Base-by-base conservation (phyloP, 2,329 filamentous ascomycete species). In the Exophiala lecanii-corni region DNA sequence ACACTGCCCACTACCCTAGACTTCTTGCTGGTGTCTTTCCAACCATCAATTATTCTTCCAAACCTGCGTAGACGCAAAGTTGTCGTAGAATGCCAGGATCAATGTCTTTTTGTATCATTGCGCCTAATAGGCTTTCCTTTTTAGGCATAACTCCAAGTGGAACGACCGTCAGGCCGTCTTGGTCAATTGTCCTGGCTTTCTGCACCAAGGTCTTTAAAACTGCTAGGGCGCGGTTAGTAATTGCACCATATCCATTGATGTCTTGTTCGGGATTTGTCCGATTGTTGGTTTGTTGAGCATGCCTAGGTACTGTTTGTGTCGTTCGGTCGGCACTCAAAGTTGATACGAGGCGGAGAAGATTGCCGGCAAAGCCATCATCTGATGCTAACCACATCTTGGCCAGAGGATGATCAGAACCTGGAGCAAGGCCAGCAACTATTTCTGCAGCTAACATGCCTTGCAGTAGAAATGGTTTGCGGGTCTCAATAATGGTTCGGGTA, bases 391-490 rank as follows among this genome's bases (percentile, higher is more conserved):
- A 97, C 0, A 78, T 73, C 43, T 79, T 79, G 3, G 89, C 84
- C 5, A 96, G 67, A 3, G 79, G 76, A 12, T 75, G 76, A 53
- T 94, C 88, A n/a, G 79, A 74, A 3, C 76, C 76, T 2, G 83
- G 83, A 2, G 81, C 79, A 19, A 96, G 72, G 7, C 82, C 82
- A 0, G 88, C 81, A 2, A 97, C 69, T 39, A 97, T 94, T 55
- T 97, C 89, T 0, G 88, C 89, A 1, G 89, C 86, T 4, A 97
- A 73, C 56, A 97, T 78, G 1, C 89, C 89, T 66, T 98, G 92
- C 76, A 94, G 92, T 9, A 98, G 69, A 57, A 88, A 83, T 1
- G 92, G 84, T 64, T 94, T 95, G 43, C 92, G 81, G 3, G 79
- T 80, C 61, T 96, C 89, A 4, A 92, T 78, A 4, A 89, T 74